phyloP scores from a whole-genome alignment of 495 filamentous ascomycete species.

The Trypethelium eluteriae region DNA sequence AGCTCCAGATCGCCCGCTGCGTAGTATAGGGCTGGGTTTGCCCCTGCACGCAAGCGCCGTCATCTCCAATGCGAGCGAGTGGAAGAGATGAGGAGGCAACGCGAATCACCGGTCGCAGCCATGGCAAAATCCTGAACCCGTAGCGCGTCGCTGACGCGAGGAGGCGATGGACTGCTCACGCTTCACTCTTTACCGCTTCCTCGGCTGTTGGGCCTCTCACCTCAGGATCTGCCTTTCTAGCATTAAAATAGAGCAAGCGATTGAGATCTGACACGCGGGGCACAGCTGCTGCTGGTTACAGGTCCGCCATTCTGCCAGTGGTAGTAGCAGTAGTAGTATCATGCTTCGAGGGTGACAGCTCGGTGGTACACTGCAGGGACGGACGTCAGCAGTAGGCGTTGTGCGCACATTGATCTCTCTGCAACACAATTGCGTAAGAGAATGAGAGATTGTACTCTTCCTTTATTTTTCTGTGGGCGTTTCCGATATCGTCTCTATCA shows the following conservation, averaged over 20 bases:
- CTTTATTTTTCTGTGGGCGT: no score
- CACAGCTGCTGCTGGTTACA: background rate
- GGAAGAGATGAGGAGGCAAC: constrained; percentile 4
- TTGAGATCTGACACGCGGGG: constrained; percentile 5
- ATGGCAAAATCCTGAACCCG: background rate
- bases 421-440: background rate
- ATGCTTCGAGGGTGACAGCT: background rate
- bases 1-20: background rate
- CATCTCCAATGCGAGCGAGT: constrained; percentile 3
- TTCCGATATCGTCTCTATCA: background rate
- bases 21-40: constrained; percentile 3
- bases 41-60: constrained; percentile 1
- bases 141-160: constrained; percentile 11
- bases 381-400: background rate
- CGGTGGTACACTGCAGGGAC: background rate
- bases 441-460: no score
- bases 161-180: background rate
- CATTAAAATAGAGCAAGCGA: background rate
- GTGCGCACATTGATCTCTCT: background rate
- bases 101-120: constrained; percentile 4
- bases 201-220: constrained; percentile 9
- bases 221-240: background rate
- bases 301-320: no score
- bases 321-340: background rate
- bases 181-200: constrained; percentile 10